These are phyloP conservation scores for Ambrosiella cleistominuta DNA, from an alignment of 2,329 filamentous ascomycete genomes.

Conservation along the genomic window DNA sequence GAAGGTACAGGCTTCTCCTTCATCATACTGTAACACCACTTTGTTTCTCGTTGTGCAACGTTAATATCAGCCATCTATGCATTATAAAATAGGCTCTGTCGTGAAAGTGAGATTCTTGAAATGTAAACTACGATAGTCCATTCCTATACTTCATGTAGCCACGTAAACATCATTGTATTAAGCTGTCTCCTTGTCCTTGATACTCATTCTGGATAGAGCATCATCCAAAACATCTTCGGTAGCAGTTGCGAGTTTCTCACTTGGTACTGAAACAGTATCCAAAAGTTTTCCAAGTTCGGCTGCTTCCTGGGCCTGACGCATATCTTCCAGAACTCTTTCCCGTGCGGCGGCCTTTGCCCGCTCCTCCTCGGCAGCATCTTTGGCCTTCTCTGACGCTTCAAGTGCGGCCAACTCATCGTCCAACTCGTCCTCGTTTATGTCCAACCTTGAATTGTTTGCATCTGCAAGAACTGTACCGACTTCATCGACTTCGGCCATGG, in stretches of 20 bases:
- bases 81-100: too few relatives aligned
- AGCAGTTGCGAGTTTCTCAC: background rate
- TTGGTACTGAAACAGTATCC: constrained; percentile 16
- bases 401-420: constrained; percentile 74
- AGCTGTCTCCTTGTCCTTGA: constrained; percentile 19
- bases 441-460: constrained; percentile 22
- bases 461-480: constrained; percentile 62
- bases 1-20: background rate
- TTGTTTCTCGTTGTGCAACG: too few relatives aligned
- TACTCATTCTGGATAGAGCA: constrained; percentile 23
- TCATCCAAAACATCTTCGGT: constrained; percentile 19
- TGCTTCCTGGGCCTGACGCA: constrained; percentile 25
- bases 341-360: constrained; percentile 25
- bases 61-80: too few relatives aligned
- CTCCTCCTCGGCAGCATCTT: constrained; percentile 27
- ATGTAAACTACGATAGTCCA: background rate
- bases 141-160: background rate
- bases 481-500: constrained; percentile 72
- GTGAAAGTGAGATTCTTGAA: too few relatives aligned
- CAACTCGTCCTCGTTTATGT: constrained; percentile 64
- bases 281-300: constrained; percentile 34
- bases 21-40: too few relatives aligned
- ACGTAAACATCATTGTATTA: background rate
- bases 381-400: constrained; percentile 40
- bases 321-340: constrained; percentile 19